phyloP scores from a whole-genome alignment of 768 basidiomycete species.

The Agaricus sinodeliciosus region DNA sequence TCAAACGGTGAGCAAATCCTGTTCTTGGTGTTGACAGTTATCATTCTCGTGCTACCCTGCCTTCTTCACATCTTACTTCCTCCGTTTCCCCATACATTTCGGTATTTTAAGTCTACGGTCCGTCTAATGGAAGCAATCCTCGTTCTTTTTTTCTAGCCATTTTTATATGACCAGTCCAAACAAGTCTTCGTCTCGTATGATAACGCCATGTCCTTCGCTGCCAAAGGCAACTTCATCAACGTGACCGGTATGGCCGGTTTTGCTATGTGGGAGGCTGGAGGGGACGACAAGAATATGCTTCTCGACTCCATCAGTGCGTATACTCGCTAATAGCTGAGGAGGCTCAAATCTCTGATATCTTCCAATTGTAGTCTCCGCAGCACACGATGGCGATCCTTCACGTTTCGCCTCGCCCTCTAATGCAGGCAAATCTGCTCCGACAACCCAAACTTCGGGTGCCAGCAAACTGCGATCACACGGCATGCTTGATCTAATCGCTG shows the following conservation, averaged over 20 bases:
- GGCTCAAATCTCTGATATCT: background rate
- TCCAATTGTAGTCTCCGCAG: constrained; percentile 3
- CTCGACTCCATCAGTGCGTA: constrained; percentile 50
- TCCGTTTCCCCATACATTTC: constrained; percentile 1
- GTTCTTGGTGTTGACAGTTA: background rate
- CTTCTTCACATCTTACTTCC: background rate
- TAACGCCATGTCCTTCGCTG: constrained; percentile 48
- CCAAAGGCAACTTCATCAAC: constrained; percentile 58
- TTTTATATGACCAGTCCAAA: constrained; percentile 49
- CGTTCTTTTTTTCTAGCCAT: constrained; percentile 40
- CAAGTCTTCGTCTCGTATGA: constrained; percentile 64
- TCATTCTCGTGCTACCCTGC: background rate
- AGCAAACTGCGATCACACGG: background rate
- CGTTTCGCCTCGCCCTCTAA: background rate
- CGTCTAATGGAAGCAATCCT: constrained; percentile 1
- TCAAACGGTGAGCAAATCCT: constrained; percentile 51
- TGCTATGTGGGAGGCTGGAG: constrained; percentile 66
- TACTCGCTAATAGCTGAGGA: background rate
- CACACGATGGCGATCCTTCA: constrained; percentile 4
- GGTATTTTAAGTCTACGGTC: background rate
- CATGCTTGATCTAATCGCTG: constrained; percentile 3
- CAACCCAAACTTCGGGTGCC: background rate
- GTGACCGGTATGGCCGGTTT: constrained; percentile 53
- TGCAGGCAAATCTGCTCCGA: background rate
- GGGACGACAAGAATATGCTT: constrained; percentile 55